Evolutionary conservation across 1,284 basidiomycete species (phyloP).

Genomic region (Marasmius tenuissimus): DNA sequence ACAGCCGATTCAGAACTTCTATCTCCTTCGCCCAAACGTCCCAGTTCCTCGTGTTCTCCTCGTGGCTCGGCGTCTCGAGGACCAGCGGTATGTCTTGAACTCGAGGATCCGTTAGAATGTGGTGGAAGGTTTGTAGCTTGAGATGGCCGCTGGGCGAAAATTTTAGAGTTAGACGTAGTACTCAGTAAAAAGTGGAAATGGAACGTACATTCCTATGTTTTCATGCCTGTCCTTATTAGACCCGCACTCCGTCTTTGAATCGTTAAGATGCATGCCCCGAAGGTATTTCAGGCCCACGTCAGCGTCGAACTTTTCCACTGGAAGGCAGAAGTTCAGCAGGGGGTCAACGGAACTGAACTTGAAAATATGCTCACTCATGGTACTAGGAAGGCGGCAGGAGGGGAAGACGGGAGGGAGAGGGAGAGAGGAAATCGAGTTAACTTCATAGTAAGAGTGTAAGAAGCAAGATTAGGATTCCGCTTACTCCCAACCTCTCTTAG

Average conservation of each 20-base stretch:
- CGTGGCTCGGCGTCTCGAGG: slow-evolving; percentile 77
- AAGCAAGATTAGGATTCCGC: slow-evolving; percentile 19
- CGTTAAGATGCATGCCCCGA: slow-evolving; percentile 83
- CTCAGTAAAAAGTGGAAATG: neutral
- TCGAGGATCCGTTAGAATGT: slow-evolving; percentile 70
- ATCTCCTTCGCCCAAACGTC: slow-evolving; percentile 78
- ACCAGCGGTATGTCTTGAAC: slow-evolving; percentile 75
- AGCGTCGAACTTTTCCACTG: slow-evolving; percentile 64
- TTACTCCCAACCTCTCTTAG: slow-evolving; percentile 65
- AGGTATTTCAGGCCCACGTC: slow-evolving; percentile 74
- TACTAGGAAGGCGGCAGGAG: neutral
- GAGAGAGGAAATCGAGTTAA: slow-evolving; percentile 12
- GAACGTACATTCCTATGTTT: slow-evolving; percentile 76
- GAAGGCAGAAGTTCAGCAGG: neutral
- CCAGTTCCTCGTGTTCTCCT: slow-evolving; percentile 32
- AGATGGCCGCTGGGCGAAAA: slow-evolving; percentile 57
- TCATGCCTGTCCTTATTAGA: slow-evolving; percentile 80
- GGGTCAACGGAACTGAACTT: neutral
- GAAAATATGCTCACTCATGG: slow-evolving; percentile 12
- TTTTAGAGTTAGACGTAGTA: neutral
- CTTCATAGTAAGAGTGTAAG: slow-evolving; percentile 12
- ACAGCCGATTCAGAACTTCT: slow-evolving; percentile 51
- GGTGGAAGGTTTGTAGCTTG: slow-evolving; percentile 62
- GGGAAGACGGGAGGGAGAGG: neutral
- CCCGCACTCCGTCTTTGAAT: slow-evolving; percentile 67